Conservation (phyloP, 306 rosid genomes). For the Gynostemma pentaphyllum region DNA sequence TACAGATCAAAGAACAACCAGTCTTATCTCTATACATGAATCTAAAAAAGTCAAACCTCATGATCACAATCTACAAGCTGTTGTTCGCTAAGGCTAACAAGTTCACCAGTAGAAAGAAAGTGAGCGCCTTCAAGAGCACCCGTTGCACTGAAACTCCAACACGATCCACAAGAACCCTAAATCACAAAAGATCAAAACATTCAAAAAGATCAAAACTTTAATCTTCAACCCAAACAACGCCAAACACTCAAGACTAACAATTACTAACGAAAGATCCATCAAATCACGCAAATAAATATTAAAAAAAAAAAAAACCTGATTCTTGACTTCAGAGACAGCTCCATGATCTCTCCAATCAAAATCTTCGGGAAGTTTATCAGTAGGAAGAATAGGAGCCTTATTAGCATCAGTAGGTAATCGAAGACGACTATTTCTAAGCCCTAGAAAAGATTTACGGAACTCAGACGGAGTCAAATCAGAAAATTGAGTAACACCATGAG, state of each 20-base stretch:
- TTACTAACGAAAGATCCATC: neutral
- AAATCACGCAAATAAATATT: neutral
- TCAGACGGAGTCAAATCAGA: constrained; percentile 70
- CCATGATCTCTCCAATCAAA: constrained; percentile 95
- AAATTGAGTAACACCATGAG: constrained; percentile 79
- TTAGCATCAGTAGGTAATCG: constrained; percentile 52
- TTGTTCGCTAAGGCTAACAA: constrained; percentile 96
- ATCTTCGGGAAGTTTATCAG: constrained; percentile 59
- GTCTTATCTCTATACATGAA: too few relatives aligned
- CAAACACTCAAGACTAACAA: neutral
- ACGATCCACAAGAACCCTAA: constrained; percentile 97
- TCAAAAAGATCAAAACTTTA: neutral
- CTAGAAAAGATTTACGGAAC: constrained; percentile 47
- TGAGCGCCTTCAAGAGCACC: constrained; percentile 98
- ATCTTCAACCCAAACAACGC: neutral
- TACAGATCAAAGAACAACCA: too few relatives aligned
- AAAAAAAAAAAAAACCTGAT: constrained; percentile 41
- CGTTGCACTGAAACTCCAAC: constrained; percentile 95
- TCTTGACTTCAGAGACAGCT: constrained; percentile 71
- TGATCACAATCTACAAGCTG: constrained; percentile 98
- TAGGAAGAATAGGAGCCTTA: constrained; percentile 75
- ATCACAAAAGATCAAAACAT: neutral
- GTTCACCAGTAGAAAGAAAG: constrained; percentile 66
- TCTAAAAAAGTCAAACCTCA: too few relatives aligned
- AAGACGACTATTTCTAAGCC: constrained; percentile 42